Conservation (phyloP, 495 filamentous ascomycete genomes). For the Talaromyces liani region DNA sequence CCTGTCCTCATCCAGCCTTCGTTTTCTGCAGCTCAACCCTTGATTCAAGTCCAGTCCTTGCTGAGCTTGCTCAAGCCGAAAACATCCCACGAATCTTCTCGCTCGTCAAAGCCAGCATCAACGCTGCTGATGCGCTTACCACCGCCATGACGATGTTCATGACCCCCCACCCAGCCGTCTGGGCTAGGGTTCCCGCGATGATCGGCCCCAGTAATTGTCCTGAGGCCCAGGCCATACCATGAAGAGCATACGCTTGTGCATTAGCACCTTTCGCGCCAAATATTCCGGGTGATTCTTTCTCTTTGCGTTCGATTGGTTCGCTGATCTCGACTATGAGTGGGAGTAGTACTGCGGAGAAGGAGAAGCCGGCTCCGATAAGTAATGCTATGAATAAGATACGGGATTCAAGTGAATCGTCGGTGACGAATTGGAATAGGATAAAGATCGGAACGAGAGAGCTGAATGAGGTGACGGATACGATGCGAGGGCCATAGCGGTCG, state of each 20-base stretch:
- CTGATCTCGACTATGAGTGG: conserved; percentile 51
- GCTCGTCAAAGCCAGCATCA: conserved; percentile 14
- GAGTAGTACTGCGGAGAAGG: conserved; percentile 26
- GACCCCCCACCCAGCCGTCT: conserved; percentile 28
- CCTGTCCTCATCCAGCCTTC: background rate
- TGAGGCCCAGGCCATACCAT: conserved; percentile 51
- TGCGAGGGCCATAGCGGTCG: conserved; percentile 45
- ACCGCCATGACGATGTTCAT: conserved; percentile 33
- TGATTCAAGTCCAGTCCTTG: background rate
- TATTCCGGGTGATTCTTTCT: conserved; percentile 42
- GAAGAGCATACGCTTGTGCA: conserved; percentile 53
- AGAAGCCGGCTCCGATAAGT: conserved; percentile 25
- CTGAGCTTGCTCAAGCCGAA: background rate
- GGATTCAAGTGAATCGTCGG: conserved; percentile 20
- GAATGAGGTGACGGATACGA: conserved; percentile 40
- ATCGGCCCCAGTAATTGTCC: conserved; percentile 57
- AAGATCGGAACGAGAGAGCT: conserved; percentile 38
- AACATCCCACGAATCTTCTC: conserved; percentile 1
- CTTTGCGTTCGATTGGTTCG: conserved; percentile 52
- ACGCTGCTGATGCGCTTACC: conserved; percentile 19
- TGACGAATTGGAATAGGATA: conserved; percentile 43
- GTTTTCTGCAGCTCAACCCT: background rate
- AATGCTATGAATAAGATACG: conserved; percentile 27
- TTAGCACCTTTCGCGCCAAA: conserved; percentile 46
- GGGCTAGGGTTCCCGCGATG: conserved; percentile 33